A percentile compares a stretch with the other conserved stretches of the same genome.
Conservation (phyloP, 2,329 filamentous ascomycete species). For the Exophiala mesophila region DNA sequence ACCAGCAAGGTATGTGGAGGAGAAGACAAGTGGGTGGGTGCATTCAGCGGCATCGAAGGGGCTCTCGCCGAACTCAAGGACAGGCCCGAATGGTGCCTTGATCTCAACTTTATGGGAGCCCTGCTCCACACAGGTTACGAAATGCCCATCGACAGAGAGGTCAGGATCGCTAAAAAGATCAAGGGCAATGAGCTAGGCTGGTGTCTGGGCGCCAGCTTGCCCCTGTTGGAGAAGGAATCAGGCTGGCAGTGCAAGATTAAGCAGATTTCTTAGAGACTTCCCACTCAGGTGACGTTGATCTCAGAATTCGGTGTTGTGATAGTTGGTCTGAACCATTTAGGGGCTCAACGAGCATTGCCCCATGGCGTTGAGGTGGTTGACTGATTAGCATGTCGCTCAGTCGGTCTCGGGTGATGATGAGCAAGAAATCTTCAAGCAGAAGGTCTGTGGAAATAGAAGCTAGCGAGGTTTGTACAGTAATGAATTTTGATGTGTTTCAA, state of each 20-base stretch:
- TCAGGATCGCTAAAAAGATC: conserved; percentile 98
- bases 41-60: conserved; percentile 69
- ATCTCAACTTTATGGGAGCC: conserved; percentile 93
- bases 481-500: too few species aligned
- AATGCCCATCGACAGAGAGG: conserved; percentile 93
- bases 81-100: conserved; percentile 86
- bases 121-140: conserved; percentile 94
- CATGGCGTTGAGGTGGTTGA: too few species aligned
- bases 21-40: conserved; percentile 64
- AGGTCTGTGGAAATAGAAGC: too few species aligned
- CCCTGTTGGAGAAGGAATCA: conserved; percentile 71
- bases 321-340: too few species aligned
- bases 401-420: too few species aligned
- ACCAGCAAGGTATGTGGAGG: conserved; percentile 80
- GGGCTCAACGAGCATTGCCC: too few species aligned
- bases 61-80: conserved; percentile 75
- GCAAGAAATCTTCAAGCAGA: too few species aligned
- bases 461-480: too few species aligned
- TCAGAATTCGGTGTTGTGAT: too few species aligned
- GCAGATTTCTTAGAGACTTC: conserved; percentile 67
- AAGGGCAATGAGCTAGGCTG: conserved; percentile 94
- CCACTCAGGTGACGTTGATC: too few species aligned
- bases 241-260: conserved; percentile 88
- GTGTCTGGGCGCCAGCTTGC: conserved; percentile 93
- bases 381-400: too few species aligned